A percentile compares a stretch with the other conserved stretches of the same genome.
These are phyloP conservation scores for Geranium brycei DNA, from an alignment of 345 rosid genomes.

Conservation along the genomic window DNA sequence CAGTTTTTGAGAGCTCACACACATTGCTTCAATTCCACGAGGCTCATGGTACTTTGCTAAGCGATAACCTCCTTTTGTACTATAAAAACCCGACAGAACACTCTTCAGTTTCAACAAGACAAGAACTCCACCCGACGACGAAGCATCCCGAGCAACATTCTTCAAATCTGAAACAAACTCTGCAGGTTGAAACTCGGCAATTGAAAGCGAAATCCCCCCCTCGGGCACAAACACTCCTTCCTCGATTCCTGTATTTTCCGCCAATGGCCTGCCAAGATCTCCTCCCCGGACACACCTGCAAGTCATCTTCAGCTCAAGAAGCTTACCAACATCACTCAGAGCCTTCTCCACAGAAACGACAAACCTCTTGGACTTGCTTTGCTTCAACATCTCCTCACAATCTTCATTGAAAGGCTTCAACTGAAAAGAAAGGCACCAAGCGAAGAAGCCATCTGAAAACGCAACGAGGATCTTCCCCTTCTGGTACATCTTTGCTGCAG, in stretches of 20 bases:
- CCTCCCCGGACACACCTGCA: conserved; percentile 40
- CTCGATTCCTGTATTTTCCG: conserved; percentile 55
- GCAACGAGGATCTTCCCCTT: conserved; percentile 63
- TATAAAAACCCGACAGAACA: conserved; percentile 55
- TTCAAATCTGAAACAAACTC: conserved; percentile 38
- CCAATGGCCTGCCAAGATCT: conserved; percentile 25
- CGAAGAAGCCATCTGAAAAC: conserved; percentile 69
- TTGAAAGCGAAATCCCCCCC: conserved; percentile 37
- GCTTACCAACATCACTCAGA: conserved; percentile 50
- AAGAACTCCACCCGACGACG: conserved; percentile 24
- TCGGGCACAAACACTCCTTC: conserved; percentile 53
- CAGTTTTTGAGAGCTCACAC: conserved; percentile 5
- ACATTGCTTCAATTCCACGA: conserved; percentile 7
- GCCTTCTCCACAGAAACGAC: conserved; percentile 40
- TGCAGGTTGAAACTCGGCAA: conserved; percentile 31
- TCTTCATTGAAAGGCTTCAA: conserved; percentile 64
- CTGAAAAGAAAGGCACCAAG: conserved; percentile 78
- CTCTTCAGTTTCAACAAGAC: conserved; percentile 41
- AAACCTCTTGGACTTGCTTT: conserved; percentile 46
- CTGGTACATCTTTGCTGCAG: conserved; percentile 40
- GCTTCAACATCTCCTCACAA: conserved; percentile 43
- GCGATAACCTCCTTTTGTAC: conserved; percentile 31
- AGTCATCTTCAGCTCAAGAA: conserved; percentile 41
- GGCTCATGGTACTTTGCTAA: conserved; percentile 39
- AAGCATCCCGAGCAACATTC: conserved; percentile 26